Evolutionary conservation across 164 flowering plant species (phyloP).

Genomic region (Macadamia tetraphylla): DNA sequence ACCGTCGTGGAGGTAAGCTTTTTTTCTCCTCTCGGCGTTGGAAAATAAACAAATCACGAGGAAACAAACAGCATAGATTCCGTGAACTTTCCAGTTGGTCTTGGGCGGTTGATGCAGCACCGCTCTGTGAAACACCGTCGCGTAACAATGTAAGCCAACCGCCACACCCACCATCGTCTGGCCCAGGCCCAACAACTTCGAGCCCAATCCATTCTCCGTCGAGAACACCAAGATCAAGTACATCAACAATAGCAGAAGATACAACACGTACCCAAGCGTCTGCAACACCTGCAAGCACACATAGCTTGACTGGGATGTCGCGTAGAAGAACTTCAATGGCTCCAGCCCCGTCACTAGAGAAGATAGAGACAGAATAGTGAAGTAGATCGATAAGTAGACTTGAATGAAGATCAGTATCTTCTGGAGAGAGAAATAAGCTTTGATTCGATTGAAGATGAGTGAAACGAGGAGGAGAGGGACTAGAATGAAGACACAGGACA

Average conservation of each 20-base stretch:
- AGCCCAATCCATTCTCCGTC: constrained; percentile 52
- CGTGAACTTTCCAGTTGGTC: constrained; percentile 87
- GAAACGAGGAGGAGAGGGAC: constrained; percentile 72
- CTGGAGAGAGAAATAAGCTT: constrained; percentile 77
- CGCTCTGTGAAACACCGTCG: constrained; percentile 75
- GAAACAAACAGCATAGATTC: constrained; percentile 82
- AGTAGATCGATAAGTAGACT: constrained; percentile 78
- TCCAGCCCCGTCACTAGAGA: constrained; percentile 67
- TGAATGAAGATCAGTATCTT: constrained; percentile 72
- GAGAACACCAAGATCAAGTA: constrained; percentile 73
- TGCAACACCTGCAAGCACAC: constrained; percentile 68
- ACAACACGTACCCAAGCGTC: constrained; percentile 71
- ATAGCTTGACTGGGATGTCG: constrained; percentile 69
- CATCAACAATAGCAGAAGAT: constrained; percentile 67
- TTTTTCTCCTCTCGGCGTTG: constrained; percentile 72
- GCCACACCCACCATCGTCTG: constrained; percentile 77
- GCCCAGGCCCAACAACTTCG: constrained; percentile 61
- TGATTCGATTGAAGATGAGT: constrained; percentile 57
- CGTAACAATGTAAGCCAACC: constrained; percentile 81
- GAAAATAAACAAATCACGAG: constrained; percentile 59
- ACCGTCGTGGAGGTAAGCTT: constrained; percentile 65
- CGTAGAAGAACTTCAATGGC: constrained; percentile 73
- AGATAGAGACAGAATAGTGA: constrained; percentile 64
- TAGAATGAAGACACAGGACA: constrained; percentile 58
- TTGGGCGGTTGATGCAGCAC: constrained; percentile 78